Evolutionary conservation across 2,329 filamentous ascomycete species (phyloP).

Genomic region (Neofusicoccum cordaticola): DNA sequence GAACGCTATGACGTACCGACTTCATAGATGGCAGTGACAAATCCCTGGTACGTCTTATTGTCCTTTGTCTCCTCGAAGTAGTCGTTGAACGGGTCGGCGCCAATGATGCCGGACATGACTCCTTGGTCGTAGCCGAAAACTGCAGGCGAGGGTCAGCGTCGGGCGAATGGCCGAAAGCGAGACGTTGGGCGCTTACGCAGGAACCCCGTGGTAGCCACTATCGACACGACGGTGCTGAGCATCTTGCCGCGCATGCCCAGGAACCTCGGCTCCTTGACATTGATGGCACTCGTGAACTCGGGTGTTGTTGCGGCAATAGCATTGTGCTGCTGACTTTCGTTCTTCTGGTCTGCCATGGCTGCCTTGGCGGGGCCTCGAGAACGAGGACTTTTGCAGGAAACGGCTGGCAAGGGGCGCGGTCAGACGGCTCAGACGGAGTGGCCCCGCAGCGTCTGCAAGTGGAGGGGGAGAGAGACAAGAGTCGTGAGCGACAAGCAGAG

Average conservation of each 20-base stretch:
- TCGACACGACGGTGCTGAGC: conserved; percentile 57
- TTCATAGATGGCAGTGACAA: conserved; percentile 54
- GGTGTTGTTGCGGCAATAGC: background rate
- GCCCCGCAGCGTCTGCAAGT: background rate
- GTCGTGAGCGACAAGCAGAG: background rate
- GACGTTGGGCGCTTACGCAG: conserved; percentile 29
- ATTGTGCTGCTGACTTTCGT: background rate
- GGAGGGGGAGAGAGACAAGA: background rate
- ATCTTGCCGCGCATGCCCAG: conserved; percentile 59
- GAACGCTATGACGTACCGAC: conserved; percentile 38
- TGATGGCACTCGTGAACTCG: background rate
- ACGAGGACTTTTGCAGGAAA: background rate
- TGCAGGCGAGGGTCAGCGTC: background rate
- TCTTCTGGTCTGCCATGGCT: conserved; percentile 1
- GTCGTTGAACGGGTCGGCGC: conserved; percentile 30
- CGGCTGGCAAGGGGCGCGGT: background rate
- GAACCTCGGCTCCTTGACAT: conserved; percentile 40
- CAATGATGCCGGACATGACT: conserved; percentile 38
- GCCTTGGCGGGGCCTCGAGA: background rate
- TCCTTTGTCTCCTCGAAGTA: conserved; percentile 40
- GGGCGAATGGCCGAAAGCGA: background rate
- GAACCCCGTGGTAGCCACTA: conserved; percentile 63
- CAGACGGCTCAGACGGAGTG: background rate
- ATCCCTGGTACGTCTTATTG: conserved; percentile 48
- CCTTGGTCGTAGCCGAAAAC: conserved; percentile 57